A percentile compares a stretch with the other conserved stretches of the same genome.
These are phyloP conservation scores for Larix sibirica DNA, from an alignment of 83 land plant species.

Conservation along the genomic window DNA sequence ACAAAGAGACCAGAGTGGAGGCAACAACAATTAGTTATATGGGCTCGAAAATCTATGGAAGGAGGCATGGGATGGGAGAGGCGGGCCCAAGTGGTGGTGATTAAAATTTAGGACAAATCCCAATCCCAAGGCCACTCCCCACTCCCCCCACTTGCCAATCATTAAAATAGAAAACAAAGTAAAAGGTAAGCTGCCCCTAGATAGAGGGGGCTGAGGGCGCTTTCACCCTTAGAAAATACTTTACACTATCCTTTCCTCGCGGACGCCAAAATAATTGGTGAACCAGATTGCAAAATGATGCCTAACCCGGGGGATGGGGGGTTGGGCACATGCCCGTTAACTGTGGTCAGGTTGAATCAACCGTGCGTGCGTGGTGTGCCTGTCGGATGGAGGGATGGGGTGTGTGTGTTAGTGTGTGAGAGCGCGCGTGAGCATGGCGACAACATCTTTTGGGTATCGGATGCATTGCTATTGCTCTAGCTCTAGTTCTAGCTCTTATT, in stretches of 20 bases:
- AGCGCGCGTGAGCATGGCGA: slow-evolving; percentile 1
- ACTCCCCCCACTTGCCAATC: slow-evolving; percentile 1
- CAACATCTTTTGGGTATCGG: slow-evolving; percentile 2
- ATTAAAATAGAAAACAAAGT: background rate
- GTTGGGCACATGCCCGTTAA: no score
- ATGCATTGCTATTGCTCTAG: no score
- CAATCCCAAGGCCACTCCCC: no score
- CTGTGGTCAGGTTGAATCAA: slow-evolving; percentile 3
- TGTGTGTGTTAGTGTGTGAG: slow-evolving; percentile 11
- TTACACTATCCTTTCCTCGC: slow-evolving; percentile 14
- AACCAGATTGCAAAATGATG: slow-evolving; percentile 5
- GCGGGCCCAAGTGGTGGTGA: no score
- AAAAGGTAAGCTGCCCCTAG: background rate
- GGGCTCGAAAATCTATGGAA: no score
- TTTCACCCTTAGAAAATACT: background rate
- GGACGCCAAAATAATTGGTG: slow-evolving; percentile 11
- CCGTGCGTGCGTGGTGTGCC: background rate
- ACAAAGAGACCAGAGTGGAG: no score
- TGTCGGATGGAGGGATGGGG: slow-evolving; percentile 3
- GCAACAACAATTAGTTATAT: no score
- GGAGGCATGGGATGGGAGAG: no score
- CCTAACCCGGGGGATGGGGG: background rate
- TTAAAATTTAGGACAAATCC: no score
- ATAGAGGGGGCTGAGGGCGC: no score
- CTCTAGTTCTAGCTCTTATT: no score